Percentiles rank a stretch among this genome's conserved stretches.
These are phyloP conservation scores for Primulina tabacum DNA, from an alignment of 257 asterid species.

Conservation along the genomic window DNA sequence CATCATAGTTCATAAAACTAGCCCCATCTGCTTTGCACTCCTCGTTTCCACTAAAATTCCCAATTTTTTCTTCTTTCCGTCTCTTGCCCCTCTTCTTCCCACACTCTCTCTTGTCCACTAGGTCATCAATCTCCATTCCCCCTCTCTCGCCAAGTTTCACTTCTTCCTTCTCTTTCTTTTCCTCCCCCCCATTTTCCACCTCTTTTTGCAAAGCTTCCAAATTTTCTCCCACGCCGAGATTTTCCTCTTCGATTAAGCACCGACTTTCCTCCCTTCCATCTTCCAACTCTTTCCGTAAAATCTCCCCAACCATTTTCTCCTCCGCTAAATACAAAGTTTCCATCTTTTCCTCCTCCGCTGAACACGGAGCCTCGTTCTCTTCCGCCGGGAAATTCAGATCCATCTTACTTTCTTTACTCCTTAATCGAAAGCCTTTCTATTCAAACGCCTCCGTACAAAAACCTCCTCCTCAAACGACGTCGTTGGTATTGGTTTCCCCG, in stretches of 20 bases:
- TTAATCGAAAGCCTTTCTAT: neutral
- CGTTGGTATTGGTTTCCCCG: too few relatives aligned
- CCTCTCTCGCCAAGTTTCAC: conserved; percentile 23
- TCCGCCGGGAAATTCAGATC: conserved; percentile 34
- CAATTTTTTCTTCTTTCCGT: conserved; percentile 18
- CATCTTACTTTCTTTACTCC: conserved; percentile 3
- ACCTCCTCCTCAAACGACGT: too few relatives aligned
- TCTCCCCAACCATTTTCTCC: neutral
- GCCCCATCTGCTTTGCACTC: conserved; percentile 10
- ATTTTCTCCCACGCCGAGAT: neutral
- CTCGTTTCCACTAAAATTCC: conserved; percentile 14
- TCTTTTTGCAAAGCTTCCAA: neutral
- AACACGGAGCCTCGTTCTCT: conserved; percentile 18
- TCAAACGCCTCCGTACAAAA: too few relatives aligned
- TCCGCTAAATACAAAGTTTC: neutral
- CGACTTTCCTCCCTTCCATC: neutral
- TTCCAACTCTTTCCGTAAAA: neutral
- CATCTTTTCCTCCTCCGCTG: conserved; percentile 6
- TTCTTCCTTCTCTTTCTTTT: conserved; percentile 11
- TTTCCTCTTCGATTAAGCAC: neutral
- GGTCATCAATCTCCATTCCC: conserved; percentile 11
- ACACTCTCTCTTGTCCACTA: neutral
- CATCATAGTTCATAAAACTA: conserved; percentile 7
- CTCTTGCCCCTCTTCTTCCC: neutral
- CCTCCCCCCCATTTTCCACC: neutral